Conservation (phyloP, 352 stramenopile species). For the Globisporangium uncinulatum region DNA sequence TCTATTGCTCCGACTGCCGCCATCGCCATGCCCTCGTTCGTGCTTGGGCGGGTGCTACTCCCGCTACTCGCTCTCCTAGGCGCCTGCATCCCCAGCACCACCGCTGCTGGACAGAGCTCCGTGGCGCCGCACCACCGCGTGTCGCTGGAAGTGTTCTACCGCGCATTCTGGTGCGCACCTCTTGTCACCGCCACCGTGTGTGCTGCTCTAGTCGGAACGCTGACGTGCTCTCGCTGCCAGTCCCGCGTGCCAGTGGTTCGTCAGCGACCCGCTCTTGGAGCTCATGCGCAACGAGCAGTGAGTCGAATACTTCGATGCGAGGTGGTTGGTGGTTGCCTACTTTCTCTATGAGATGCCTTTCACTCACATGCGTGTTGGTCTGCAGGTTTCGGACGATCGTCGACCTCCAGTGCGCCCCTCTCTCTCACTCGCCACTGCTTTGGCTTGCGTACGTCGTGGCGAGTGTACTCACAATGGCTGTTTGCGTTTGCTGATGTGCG, state of each 20-base stretch:
- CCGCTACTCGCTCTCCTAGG: constrained; percentile 2
- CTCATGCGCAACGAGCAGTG: constrained; percentile 62
- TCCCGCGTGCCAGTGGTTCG: constrained; percentile 79
- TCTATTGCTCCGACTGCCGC: too few relatives aligned
- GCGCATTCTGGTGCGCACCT: constrained; percentile 56
- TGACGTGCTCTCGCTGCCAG: constrained; percentile 15
- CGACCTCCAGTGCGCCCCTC: constrained; percentile 42
- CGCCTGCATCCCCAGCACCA: background rate
- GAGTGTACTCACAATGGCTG: too few relatives aligned
- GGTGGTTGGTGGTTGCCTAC: too few relatives aligned
- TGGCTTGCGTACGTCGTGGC: too few relatives aligned
- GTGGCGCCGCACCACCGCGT: constrained; percentile 39
- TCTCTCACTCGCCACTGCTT: too few relatives aligned
- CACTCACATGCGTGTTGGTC: too few relatives aligned
- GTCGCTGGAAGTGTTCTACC: constrained; percentile 63
- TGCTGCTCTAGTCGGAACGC: too few relatives aligned
- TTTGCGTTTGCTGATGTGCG: too few relatives aligned
- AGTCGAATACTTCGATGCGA: constrained; percentile 6
- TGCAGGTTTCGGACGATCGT: constrained; percentile 69
- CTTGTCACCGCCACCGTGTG: too few relatives aligned
- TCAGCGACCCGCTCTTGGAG: constrained; percentile 62
- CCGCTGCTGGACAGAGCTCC: constrained; percentile 9
- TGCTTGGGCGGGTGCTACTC: too few relatives aligned
- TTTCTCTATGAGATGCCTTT: too few relatives aligned
- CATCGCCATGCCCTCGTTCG: too few relatives aligned